Conservation (phyloP, 306 rosid genomes). For the Albizia julibrissin region DNA sequence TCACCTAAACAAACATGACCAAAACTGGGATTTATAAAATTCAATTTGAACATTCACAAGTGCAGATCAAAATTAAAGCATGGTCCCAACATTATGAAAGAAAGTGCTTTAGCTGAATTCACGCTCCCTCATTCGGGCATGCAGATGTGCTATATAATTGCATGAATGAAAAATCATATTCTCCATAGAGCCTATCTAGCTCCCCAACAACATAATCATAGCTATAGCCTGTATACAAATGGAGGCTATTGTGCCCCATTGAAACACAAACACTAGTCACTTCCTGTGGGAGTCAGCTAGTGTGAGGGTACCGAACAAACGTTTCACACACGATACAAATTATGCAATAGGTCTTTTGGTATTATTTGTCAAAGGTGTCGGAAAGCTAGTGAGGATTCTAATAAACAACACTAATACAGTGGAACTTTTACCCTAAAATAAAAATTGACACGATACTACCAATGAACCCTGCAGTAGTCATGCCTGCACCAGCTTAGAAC, state of each 20-base stretch:
- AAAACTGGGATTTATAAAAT: background rate
- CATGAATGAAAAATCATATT: background rate
- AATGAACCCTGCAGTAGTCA: constrained; percentile 5
- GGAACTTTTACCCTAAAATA: background rate
- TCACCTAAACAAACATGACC: background rate
- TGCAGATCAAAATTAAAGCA: background rate
- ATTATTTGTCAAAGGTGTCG: background rate
- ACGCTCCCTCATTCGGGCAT: background rate
- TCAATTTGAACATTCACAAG: background rate
- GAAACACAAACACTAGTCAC: background rate
- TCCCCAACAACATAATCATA: background rate
- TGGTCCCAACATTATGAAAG: background rate
- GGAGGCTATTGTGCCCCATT: background rate
- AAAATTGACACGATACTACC: background rate
- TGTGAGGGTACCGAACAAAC: background rate
- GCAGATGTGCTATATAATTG: background rate
- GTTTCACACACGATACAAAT: background rate
- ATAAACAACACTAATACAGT: background rate
- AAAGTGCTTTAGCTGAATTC: background rate
- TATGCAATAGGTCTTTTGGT: background rate
- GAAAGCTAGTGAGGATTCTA: background rate
- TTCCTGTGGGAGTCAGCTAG: background rate
- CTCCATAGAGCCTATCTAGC: background rate
- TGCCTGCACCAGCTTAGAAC: constrained; percentile 19
- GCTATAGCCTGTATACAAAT: background rate